Conservation (phyloP, 805 yeast genomes). For the Yarrowia sp. region DNA sequence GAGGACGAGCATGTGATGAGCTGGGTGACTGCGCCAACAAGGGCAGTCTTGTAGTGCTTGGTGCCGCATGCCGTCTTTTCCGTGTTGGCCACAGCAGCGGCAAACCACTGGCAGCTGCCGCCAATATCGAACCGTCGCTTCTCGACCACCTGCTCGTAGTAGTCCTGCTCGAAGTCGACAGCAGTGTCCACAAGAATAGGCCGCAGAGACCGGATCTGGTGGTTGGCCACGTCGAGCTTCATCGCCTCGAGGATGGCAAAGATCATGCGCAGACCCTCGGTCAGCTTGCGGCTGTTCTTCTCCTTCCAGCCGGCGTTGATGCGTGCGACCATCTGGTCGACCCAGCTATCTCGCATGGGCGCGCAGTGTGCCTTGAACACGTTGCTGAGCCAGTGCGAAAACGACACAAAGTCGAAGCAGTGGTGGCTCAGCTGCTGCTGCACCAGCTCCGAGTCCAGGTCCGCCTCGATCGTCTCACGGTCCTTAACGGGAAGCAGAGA, state of each 20-base stretch:
- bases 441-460: slow-evolving; percentile 71
- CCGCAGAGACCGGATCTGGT: slow-evolving; percentile 80
- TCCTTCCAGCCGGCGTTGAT: slow-evolving; percentile 48
- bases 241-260: slow-evolving; percentile 87
- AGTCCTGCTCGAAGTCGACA: slow-evolving; percentile 83
- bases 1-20: slow-evolving; percentile 58
- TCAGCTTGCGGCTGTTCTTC: slow-evolving; percentile 48
- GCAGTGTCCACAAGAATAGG: slow-evolving; percentile 85
- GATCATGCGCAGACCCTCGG: slow-evolving; percentile 72
- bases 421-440: slow-evolving; percentile 66
- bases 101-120: slow-evolving; percentile 61
- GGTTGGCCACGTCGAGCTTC: slow-evolving; percentile 94
- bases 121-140: slow-evolving; percentile 57
- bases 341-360: slow-evolving; percentile 92
- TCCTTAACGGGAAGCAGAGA: slow-evolving; percentile 78
- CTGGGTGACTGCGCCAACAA: slow-evolving; percentile 42
- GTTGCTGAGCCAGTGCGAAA: slow-evolving; percentile 70
- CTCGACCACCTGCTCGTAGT: slow-evolving; percentile 48
- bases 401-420: slow-evolving; percentile 66
- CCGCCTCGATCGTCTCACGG: slow-evolving; percentile 60
- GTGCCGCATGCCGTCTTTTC: background rate
- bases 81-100: slow-evolving; percentile 20
- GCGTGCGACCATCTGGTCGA: slow-evolving; percentile 69
- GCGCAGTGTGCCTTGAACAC: slow-evolving; percentile 89
- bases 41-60: slow-evolving; percentile 32